Conservation (phyloP, 73 alveolate genomes). For the Paramecium primaurelia region DNA sequence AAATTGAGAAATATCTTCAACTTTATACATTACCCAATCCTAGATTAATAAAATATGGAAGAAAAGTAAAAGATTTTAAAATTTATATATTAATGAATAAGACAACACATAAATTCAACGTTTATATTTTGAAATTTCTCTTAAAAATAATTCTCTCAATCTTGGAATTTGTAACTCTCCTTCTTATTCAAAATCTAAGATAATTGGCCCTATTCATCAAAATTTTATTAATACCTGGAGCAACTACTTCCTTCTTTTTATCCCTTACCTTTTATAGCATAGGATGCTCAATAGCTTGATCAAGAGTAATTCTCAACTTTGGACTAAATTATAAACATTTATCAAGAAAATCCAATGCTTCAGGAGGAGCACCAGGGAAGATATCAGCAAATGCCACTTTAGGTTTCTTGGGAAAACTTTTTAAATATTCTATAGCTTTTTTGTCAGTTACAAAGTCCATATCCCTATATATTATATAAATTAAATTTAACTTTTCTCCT, state of each 20-base stretch:
- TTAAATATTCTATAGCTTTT: slow-evolving; percentile 84
- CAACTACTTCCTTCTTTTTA: slow-evolving; percentile 53
- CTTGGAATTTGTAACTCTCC: slow-evolving; percentile 60
- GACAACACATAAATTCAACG: neutral
- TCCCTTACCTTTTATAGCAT: slow-evolving; percentile 59
- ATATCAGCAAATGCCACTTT: slow-evolving; percentile 67
- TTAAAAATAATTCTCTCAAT: slow-evolving; percentile 59
- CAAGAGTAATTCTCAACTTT: slow-evolving; percentile 81
- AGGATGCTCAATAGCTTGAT: slow-evolving; percentile 86
- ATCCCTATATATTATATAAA: neutral
- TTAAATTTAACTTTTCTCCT: slow-evolving; percentile 75
- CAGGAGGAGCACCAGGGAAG: slow-evolving; percentile 78
- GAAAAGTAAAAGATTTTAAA: slow-evolving; percentile 38
- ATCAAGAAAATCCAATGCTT: slow-evolving; percentile 75
- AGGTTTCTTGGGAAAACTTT: slow-evolving; percentile 70
- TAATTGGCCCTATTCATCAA: slow-evolving; percentile 33
- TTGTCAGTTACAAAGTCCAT: slow-evolving; percentile 82
- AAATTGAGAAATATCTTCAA: slow-evolving; percentile 79
- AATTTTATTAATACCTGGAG: slow-evolving; percentile 41
- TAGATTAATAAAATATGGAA: slow-evolving; percentile 55
- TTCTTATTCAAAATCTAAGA: slow-evolving; percentile 60
- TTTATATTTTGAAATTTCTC: slow-evolving; percentile 58
- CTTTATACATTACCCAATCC: slow-evolving; percentile 75
- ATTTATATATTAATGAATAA: slow-evolving; percentile 10
- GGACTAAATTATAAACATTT: slow-evolving; percentile 78